Evolutionary conservation across 2,329 filamentous ascomycete species (phyloP).

Genomic region (Xylaria digitata): DNA sequence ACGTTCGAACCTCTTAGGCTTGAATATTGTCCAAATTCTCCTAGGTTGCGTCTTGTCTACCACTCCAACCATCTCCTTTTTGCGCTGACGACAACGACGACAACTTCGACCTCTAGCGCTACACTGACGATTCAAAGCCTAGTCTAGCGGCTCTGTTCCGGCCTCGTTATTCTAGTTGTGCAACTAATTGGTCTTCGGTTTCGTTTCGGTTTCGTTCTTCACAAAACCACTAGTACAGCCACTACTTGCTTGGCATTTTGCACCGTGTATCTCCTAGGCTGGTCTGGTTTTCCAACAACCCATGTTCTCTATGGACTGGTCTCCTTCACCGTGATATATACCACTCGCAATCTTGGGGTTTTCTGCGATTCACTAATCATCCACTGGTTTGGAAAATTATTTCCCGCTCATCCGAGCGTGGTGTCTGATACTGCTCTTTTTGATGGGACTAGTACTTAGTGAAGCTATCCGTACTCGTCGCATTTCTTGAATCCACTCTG

Average conservation of each 20-base stretch:
- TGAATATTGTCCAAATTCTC: constrained; percentile 8
- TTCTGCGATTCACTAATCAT: constrained; percentile 1
- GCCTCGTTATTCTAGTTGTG: constrained; percentile 17
- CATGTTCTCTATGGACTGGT: constrained; percentile 1
- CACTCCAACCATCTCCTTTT: neutral
- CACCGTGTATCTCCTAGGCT: neutral
- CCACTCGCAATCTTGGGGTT: neutral
- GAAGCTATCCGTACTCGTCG: constrained; percentile 17
- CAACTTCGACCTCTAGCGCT: constrained; percentile 14
- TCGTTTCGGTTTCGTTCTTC: constrained; percentile 17
- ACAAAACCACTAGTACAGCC: constrained; percentile 6
- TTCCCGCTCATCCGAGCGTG: constrained; percentile 4
- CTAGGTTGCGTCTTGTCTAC: neutral
- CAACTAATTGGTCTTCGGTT: constrained; percentile 12
- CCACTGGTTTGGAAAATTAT: constrained; percentile 17
- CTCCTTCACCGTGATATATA: constrained; percentile 16
- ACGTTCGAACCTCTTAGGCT: neutral
- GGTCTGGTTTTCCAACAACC: constrained; percentile 13
- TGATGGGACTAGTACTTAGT: constrained; percentile 18
- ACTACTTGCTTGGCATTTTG: constrained; percentile 24
- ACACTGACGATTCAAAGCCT: constrained; percentile 13
- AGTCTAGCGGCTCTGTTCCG: constrained; percentile 31
- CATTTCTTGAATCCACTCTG: constrained; percentile 1
- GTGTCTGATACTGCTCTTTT: constrained; percentile 14
- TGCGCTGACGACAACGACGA: constrained; percentile 5